Percentiles rank a stretch among this genome's conserved stretches.
phyloP scores from a whole-genome alignment of 1,284 basidiomycete species.

The Phlebopus sp. region DNA sequence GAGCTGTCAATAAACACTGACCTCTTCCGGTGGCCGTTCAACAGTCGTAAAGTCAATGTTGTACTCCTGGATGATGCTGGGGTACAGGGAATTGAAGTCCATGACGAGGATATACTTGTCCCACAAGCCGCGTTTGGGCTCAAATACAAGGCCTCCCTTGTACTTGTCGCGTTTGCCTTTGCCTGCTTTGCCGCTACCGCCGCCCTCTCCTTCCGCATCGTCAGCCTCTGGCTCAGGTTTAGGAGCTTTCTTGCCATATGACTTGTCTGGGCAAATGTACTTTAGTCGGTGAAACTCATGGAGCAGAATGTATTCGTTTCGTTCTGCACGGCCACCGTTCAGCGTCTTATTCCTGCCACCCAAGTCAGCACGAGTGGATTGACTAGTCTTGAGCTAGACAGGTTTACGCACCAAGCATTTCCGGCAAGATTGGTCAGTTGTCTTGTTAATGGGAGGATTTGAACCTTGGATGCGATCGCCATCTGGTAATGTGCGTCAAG shows the following conservation, averaged over 20 bases:
- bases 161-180: slow-evolving; percentile 92
- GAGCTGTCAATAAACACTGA: slow-evolving; percentile 34
- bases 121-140: slow-evolving; percentile 95
- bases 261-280: slow-evolving; percentile 96
- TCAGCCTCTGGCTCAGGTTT: slow-evolving; percentile 39
- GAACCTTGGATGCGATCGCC: slow-evolving; percentile 90
- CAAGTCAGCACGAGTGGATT: not conserved
- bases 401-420: slow-evolving; percentile 91
- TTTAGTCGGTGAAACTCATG: slow-evolving; percentile 98
- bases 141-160: slow-evolving; percentile 97
- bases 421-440: slow-evolving; percentile 98
- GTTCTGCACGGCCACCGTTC: slow-evolving; percentile 94
- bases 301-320: slow-evolving; percentile 98
- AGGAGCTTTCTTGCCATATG: slow-evolving; percentile 70
- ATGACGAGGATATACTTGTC: slow-evolving; percentile 98
- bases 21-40: slow-evolving; percentile 69
- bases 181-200: slow-evolving; percentile 44
- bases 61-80: slow-evolving; percentile 99
- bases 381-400: not conserved
- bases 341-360: slow-evolving; percentile 84
- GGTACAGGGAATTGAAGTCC: slow-evolving; percentile 99
- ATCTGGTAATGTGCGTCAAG: slow-evolving; percentile 95
- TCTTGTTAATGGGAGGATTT: slow-evolving; percentile 85
- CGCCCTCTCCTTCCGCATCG: slow-evolving; percentile 64
- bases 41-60: slow-evolving; percentile 99